Evolutionary conservation across 73 alveolate species (phyloP).

Genomic region (Paramecium biaurelia): DNA sequence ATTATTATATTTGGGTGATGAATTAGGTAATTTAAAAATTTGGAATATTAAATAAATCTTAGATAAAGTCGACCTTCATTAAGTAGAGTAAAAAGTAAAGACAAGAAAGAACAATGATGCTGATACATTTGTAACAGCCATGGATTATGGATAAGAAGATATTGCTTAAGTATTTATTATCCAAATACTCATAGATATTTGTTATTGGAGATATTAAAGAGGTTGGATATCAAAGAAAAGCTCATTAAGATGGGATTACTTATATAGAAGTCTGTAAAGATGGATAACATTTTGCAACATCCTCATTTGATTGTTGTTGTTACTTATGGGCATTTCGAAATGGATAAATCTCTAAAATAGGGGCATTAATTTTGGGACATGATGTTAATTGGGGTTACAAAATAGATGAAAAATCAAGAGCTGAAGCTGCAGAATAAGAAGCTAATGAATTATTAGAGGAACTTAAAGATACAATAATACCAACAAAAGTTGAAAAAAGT

Average conservation of each 20-base stretch:
- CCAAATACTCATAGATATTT: constrained; percentile 61
- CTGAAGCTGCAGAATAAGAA: constrained; percentile 36
- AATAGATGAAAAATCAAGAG: constrained; percentile 72
- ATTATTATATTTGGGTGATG: constrained; percentile 93
- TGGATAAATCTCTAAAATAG: constrained; percentile 66
- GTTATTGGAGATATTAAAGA: constrained; percentile 61
- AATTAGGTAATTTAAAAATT: constrained; percentile 94
- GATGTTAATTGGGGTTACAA: constrained; percentile 91
- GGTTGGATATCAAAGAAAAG: constrained; percentile 75
- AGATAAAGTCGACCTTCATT: constrained; percentile 76
- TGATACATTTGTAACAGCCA: constrained; percentile 77
- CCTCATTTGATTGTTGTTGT: constrained; percentile 95
- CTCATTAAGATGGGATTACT: constrained; percentile 94
- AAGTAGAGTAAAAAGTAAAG: constrained; percentile 65
- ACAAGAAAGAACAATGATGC: constrained; percentile 1
- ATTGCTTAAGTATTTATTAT: constrained; percentile 65
- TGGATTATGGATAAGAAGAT: constrained; percentile 65
- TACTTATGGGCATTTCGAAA: constrained; percentile 85
- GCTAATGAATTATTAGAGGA: constrained; percentile 41
- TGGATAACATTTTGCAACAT: constrained; percentile 82
- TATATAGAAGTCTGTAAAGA: constrained; percentile 85
- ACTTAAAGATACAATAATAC: constrained; percentile 8
- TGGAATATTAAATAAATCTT: constrained; percentile 85
- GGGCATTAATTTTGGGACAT: constrained; percentile 91
- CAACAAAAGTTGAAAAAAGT: background rate